Evolutionary conservation across 1,139 yeast species (phyloP), one percentile per base, ranked within the genome.

Genomic region (Scheffersomyces quercinus): DNA sequence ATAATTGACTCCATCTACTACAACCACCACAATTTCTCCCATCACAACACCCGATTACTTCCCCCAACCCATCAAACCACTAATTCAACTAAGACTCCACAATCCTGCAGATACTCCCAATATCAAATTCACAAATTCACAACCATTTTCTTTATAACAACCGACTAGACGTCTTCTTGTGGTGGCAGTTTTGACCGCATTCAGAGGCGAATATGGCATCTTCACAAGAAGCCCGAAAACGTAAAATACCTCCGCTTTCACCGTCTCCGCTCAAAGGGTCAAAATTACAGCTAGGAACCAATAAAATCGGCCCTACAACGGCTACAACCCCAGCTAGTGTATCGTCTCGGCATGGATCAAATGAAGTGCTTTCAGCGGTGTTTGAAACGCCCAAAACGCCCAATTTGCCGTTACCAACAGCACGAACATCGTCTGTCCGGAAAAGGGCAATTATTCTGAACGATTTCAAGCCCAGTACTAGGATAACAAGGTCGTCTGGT

Each of bases 321-420:
- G 49, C 46, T 26, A 46, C 49, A 11, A 46, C 49, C 3, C 41
- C 44, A 13, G 38, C 49, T 28, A 43, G 37, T 28, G 36, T 46
- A 31, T 31, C 35, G 12, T 33, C 48, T n/a, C 20, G 48, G 28
- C 37, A 35, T 16, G 46, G 44, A 9, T 13, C 30, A 14, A 40
- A 43, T 31, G 35, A 31, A 13, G 20, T 31, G 15, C 35, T 31
- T 31, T 31, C 35, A 20, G 15, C 35, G 11, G 35, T 15, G 20
- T 13, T 20, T 10, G 35, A 31, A 14, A 11, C 20, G 7, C 35
- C 35, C 11, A 30, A n/a, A 14, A 31, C 20, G 20, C 16, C 34
- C 20, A 31, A 14, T 5, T 14, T 20, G 20, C 35, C 24, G 8
- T 14, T 31, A 2, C 20, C 20, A 8, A 31, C 35, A 5, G 24